Evolutionary conservation across 2,329 filamentous ascomycete genomes (phyloP).

Genomic region (Fusarium devonianum): DNA sequence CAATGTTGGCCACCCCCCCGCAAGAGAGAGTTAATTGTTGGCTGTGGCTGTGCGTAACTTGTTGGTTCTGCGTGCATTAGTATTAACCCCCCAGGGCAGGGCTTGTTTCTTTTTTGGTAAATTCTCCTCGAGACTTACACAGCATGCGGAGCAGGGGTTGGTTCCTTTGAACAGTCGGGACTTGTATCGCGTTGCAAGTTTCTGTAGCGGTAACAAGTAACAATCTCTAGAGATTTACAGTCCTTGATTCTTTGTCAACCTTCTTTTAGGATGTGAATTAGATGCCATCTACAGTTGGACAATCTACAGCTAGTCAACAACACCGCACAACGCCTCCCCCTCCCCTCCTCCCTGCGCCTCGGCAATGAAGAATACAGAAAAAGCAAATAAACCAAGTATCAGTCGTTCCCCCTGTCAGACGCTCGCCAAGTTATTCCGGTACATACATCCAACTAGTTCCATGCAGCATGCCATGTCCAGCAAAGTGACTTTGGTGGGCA

Average conservation of each 20-base stretch:
- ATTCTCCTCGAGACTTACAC: no score
- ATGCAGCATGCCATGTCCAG: constrained; percentile 8
- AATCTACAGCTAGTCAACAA: background rate
- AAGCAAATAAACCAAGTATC: background rate
- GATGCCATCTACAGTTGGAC: background rate
- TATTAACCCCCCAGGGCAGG: no score
- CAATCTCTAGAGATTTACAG: background rate
- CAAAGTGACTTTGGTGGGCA: background rate
- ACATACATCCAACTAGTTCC: background rate
- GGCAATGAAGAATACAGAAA: background rate
- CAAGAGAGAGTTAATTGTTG: no score
- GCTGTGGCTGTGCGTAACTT: no score
- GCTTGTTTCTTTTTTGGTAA: no score
- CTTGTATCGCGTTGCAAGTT: background rate
- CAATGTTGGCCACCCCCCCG: no score
- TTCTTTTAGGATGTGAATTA: no score
- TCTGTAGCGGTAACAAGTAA: background rate
- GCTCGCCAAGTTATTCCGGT: no score
- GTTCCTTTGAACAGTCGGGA: background rate
- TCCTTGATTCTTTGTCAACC: no score
- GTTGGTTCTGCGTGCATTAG: no score
- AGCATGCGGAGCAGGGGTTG: background rate
- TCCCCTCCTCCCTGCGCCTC: background rate
- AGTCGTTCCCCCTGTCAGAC: background rate
- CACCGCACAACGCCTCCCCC: background rate